These are phyloP conservation scores for Chamaecyparis obtusa DNA, from an alignment of 75 land plant species.

Conservation along the genomic window DNA sequence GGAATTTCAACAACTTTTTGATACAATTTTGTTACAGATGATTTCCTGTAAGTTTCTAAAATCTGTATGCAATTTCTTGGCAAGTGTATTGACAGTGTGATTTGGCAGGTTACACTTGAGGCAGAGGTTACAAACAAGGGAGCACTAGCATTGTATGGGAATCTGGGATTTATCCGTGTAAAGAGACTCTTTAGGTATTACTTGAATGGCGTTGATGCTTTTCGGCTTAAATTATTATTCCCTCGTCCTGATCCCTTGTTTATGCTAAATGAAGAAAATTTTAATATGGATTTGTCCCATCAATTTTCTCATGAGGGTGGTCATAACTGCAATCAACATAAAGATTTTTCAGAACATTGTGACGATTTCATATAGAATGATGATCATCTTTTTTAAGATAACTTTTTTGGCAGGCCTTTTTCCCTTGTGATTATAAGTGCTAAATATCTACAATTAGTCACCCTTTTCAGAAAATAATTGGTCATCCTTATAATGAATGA, in stretches of 20 bases:
- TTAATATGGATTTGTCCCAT: not conserved
- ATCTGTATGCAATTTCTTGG: not conserved
- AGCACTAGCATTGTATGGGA: slow-evolving; percentile 92
- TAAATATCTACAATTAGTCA: not conserved
- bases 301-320: not conserved
- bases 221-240: slow-evolving; percentile 78
- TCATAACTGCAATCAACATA: slow-evolving; percentile 11
- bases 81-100: slow-evolving; percentile 2
- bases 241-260: slow-evolving; percentile 44
- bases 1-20: not conserved
- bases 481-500: not conserved
- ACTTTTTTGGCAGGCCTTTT: not conserved
- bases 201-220: slow-evolving; percentile 97
- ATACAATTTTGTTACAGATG: not conserved
- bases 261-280: slow-evolving; percentile 13
- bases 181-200: slow-evolving; percentile 90
- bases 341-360: not conserved
- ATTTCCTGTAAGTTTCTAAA: not conserved
- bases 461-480: not conserved
- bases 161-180: slow-evolving; percentile 92
- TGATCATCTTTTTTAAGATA: not conserved
- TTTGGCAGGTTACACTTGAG: slow-evolving; percentile 86
- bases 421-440: not conserved
- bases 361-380: not conserved
- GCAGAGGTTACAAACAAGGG: slow-evolving; percentile 99